These are phyloP conservation scores for Metschnikowia gruessii DNA, from an alignment of 805 yeast genomes.

Conservation along the genomic window DNA sequence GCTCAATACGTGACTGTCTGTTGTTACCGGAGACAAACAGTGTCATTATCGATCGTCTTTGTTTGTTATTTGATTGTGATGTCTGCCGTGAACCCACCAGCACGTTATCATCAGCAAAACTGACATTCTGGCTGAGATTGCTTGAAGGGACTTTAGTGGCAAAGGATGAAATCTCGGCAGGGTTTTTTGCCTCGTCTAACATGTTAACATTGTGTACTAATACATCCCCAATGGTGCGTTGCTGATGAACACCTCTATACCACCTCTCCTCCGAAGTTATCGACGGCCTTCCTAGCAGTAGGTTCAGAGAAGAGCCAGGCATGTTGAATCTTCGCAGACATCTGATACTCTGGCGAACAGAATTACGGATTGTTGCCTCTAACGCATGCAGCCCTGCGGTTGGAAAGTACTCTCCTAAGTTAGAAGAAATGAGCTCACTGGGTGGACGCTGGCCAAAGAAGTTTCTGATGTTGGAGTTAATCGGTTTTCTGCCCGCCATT, in stretches of 20 bases:
- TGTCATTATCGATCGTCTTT: constrained; percentile 18
- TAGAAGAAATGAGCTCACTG: constrained; percentile 83
- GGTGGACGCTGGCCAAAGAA: constrained; percentile 92
- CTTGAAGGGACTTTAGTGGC: constrained; percentile 28
- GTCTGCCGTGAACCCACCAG: constrained; percentile 11
- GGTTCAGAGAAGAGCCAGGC: constrained; percentile 12
- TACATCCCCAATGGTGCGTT: constrained; percentile 62
- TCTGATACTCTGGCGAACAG: constrained; percentile 75
- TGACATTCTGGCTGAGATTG: constrained; percentile 7
- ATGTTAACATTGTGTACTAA: constrained; percentile 53
- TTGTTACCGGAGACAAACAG: constrained; percentile 23
- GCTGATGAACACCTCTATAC: constrained; percentile 8
- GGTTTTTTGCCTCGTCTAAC: constrained; percentile 46
- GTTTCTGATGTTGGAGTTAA: constrained; percentile 34
- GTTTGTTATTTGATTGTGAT: constrained; percentile 3
- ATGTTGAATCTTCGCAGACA: constrained; percentile 42
- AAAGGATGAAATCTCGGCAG: constrained; percentile 26
- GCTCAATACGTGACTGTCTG: constrained; percentile 46
- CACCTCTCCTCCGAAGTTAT: constrained; percentile 15
- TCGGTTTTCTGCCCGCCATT: constrained; percentile 18
- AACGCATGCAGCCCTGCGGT: constrained; percentile 68
- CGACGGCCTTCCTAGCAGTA: constrained; percentile 22
- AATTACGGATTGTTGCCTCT: constrained; percentile 77
- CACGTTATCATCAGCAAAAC: constrained; percentile 5
- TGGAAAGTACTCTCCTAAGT: constrained; percentile 89